Evolutionary conservation across 108 stramenopile species (phyloP), one percentile per base, ranked within the genome.

Genomic region (Pinguiococcus pyrenoidosus): DNA sequence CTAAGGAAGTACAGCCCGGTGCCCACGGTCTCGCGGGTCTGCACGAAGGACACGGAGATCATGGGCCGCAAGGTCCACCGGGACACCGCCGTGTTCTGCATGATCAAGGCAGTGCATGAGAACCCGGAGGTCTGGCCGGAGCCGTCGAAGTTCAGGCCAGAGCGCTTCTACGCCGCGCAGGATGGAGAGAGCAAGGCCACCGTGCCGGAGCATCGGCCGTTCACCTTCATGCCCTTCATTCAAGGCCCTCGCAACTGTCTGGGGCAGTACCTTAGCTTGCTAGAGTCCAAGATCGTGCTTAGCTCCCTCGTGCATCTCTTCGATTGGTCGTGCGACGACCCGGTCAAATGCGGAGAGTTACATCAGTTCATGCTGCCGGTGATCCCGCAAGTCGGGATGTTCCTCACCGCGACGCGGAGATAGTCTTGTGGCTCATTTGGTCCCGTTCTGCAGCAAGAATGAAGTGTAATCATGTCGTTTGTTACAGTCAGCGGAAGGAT

Each of bases 221-320:
- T 43, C 29, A 54, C 61, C 23, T 73, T 66, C 43, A 32, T 73
- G 6, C 72, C 72, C 8, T 73, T 73, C 42, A 62, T 71, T 35
- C 69, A 68, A 6, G 72, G 72, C 0, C 72, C 72, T 14, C 29
- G 72, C 30, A 62, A 41, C 21, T 73, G 72, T 44, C 37, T 73
- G 17, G 72, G 72, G 4, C 72, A 73, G 55, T 54, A 68, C 37
- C 44, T 70, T 12, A 27, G 61, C 30, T 25, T 73, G 10, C 56
- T 73, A 1, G 72, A 73, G 39, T 46, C 64, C 0, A 73, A 71
- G 55, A 54, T 63, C 10, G 14, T 32, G 17, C 27, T 68, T 21
- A 22, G 39, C 9, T 16, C 34, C 18, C 21, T 69, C 10, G 30
- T 69, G 20, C 35, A 23, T 3, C 22, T 35, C 35, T 67, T 32